Evolutionary conservation across 441 rosid genomes (phyloP).

Genomic region (Corymbia calophylla): DNA sequence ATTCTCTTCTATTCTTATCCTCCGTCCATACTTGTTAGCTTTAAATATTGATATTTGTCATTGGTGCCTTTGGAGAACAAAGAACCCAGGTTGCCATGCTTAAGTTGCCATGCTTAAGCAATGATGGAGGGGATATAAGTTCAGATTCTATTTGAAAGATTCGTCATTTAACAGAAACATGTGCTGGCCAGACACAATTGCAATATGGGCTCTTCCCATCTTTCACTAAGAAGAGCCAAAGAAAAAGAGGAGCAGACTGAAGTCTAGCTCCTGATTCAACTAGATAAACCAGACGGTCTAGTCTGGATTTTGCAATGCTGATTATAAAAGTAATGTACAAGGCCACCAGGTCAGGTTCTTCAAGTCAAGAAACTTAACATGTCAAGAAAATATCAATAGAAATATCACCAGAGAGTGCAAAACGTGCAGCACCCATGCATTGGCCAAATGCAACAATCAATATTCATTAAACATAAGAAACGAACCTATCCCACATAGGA

Average conservation of each 20-base stretch:
- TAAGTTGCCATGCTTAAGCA: not conserved
- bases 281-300: not conserved
- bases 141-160: not conserved
- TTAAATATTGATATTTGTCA: not conserved
- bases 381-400: not conserved
- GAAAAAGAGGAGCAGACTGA: not conserved
- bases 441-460: not conserved
- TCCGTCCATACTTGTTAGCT: not conserved
- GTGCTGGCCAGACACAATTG: not conserved
- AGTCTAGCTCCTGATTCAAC: not conserved
- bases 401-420: not conserved
- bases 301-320: not conserved
- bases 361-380: not conserved
- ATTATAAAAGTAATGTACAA: not conserved
- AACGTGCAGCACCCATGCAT: not conserved
- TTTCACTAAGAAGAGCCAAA: not conserved
- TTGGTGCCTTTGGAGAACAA: not conserved
- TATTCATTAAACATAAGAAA: conserved; percentile 3
- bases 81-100: not conserved
- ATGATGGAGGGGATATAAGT: not conserved
- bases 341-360: not conserved
- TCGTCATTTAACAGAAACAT: not conserved
- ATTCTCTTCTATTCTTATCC: not conserved
- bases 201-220: not conserved
- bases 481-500: conserved; percentile 77